phyloP scores from a whole-genome alignment of 331 rosid species.

The Spiraea crenata region DNA sequence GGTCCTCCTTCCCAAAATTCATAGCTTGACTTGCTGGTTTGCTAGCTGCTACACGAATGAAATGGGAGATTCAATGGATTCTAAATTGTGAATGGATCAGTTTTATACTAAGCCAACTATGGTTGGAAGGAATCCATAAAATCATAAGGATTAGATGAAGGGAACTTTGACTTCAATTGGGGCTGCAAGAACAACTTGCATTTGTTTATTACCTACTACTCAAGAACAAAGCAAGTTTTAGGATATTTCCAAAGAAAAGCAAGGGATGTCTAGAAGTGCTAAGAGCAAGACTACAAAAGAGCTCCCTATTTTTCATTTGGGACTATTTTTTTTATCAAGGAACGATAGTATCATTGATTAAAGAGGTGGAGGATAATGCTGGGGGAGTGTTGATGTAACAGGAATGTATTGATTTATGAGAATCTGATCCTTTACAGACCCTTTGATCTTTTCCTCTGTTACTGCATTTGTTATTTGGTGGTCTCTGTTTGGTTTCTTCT shows the following conservation, averaged over 20 bases:
- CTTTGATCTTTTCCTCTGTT: not conserved
- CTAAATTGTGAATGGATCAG: not conserved
- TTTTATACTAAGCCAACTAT: not conserved
- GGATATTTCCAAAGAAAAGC: not conserved
- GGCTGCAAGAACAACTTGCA: conserved; percentile 10
- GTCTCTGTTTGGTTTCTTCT: not conserved
- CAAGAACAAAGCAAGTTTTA: not conserved
- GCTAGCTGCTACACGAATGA: not conserved
- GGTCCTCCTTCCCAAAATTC: conserved; percentile 53
- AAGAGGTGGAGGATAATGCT: no score
- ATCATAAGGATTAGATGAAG: not conserved
- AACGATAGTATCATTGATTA: no score
- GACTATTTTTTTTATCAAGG: no score
- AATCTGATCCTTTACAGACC: not conserved
- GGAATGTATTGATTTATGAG: not conserved
- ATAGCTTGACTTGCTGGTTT: conserved; percentile 11
- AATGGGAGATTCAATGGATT: not conserved
- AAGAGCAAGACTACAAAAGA: not conserved
- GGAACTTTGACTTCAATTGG: conserved; percentile 18
- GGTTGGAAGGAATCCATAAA: not conserved
- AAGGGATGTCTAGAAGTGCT: not conserved
- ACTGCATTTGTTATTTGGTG: not conserved
- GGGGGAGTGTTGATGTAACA: not conserved
- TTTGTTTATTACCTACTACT: not conserved
- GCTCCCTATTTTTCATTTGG: not conserved